Conservation (phyloP, 164 flowering plant species). For the Platanus orientalis region DNA sequence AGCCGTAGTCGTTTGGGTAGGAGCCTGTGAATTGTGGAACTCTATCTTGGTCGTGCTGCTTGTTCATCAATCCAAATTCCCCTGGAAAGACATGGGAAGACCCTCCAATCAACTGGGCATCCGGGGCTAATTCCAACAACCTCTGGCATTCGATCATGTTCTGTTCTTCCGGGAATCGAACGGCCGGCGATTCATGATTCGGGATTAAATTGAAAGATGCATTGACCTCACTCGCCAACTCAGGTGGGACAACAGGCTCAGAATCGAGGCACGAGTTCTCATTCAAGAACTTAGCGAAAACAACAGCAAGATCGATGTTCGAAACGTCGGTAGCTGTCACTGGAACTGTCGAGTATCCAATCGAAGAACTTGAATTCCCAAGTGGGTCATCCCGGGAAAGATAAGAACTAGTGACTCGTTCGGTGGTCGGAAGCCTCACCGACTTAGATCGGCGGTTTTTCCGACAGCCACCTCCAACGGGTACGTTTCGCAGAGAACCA, state of each 20-base stretch:
- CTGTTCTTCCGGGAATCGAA: not conserved
- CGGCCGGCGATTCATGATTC: not conserved
- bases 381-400: too few species aligned
- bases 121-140: not conserved
- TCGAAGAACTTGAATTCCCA: too few species aligned
- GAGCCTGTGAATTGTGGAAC: slow-evolving; percentile 3
- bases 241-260: slow-evolving; percentile 2
- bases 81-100: not conserved
- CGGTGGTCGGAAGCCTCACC: not conserved
- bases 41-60: slow-evolving; percentile 4
- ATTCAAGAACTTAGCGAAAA: slow-evolving; percentile 55
- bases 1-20: slow-evolving; percentile 8
- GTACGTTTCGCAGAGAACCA: slow-evolving; percentile 68
- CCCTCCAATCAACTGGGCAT: not conserved
- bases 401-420: not conserved
- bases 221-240: slow-evolving; percentile 3
- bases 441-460: slow-evolving; percentile 45
- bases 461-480: slow-evolving; percentile 76
- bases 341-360: not conserved
- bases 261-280: slow-evolving; percentile 12
- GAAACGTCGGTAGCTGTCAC: slow-evolving; percentile 7
- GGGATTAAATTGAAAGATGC: slow-evolving; percentile 4
- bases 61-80: not conserved
- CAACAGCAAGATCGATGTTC: slow-evolving; percentile 49
- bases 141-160: not conserved